Conservation (phyloP, 192 early-diverging fungal species). For the Borealophlyctis nickersoniae region DNA sequence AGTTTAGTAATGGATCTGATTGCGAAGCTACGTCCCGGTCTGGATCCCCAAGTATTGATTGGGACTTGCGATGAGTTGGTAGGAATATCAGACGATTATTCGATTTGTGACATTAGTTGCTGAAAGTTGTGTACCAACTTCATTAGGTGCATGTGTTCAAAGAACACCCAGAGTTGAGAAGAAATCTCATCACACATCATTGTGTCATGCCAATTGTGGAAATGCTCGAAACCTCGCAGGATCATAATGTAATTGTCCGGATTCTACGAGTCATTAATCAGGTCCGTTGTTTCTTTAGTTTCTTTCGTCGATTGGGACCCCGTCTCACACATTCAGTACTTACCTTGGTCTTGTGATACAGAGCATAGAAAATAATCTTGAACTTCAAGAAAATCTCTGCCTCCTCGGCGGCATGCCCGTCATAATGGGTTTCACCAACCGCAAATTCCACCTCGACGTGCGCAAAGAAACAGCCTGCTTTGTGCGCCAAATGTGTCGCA, state of each 20-base stretch:
- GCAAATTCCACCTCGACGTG: constrained; percentile 33
- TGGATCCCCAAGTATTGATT: not conserved
- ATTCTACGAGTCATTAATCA: not conserved
- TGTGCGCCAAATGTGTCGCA: constrained; percentile 48
- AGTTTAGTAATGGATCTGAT: not conserved
- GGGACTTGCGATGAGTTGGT: not conserved
- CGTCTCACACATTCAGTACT: not conserved
- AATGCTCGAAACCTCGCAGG: not conserved
- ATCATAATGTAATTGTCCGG: not conserved
- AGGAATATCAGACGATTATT: too few species aligned
- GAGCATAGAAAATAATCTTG: not conserved
- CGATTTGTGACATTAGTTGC: too few species aligned
- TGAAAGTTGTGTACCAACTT: not conserved
- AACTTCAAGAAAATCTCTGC: constrained; percentile 50
- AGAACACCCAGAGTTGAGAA: not conserved
- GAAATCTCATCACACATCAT: not conserved
- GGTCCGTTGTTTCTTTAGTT: not conserved
- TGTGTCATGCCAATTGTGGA: constrained; percentile 1
- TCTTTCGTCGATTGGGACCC: not conserved
- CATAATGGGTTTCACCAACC: constrained; percentile 44
- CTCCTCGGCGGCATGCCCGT: constrained; percentile 54
- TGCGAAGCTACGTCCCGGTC: not conserved
- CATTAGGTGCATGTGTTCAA: not conserved
- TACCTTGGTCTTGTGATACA: constrained; percentile 20
- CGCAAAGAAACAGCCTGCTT: constrained; percentile 49